Conservation (phyloP, 2,329 filamentous ascomycete genomes). For the Ceratocystis ficicola region DNA sequence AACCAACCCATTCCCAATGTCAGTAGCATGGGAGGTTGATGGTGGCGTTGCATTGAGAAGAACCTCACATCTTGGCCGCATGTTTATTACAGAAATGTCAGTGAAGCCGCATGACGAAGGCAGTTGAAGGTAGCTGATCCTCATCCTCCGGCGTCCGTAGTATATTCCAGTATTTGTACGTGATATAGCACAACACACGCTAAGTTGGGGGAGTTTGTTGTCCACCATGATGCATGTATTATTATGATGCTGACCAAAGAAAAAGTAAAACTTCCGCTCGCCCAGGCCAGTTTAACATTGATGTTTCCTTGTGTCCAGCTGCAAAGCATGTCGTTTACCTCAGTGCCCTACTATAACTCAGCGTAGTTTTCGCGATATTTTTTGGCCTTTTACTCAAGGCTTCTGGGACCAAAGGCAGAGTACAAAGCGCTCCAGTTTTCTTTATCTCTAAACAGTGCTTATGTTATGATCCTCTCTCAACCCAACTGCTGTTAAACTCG, state of each 20-base stretch:
- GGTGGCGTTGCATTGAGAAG: constrained; percentile 6
- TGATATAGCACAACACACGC: not conserved
- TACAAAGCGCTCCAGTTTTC: constrained; percentile 14
- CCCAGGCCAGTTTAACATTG: not conserved
- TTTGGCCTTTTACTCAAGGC: not conserved
- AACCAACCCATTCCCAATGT: not conserved
- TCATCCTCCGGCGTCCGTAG: not conserved
- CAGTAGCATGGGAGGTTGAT: not conserved
- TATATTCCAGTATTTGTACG: not conserved
- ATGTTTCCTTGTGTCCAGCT: not conserved
- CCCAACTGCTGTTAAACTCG: not conserved
- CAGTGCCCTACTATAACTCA: not conserved
- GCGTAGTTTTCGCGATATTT: constrained; percentile 3
- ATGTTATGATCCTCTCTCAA: not conserved
- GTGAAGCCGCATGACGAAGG: not conserved
- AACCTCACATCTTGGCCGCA: constrained; percentile 3
- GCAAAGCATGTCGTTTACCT: not conserved
- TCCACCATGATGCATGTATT: not conserved
- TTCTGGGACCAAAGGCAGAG: not conserved
- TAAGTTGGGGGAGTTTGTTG: not conserved
- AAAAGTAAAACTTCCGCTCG: not conserved
- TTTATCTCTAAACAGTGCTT: constrained; percentile 5
- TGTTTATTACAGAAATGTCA: not conserved
- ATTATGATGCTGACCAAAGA: not conserved
- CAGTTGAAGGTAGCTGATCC: not conserved